A percentile compares a stretch with the other conserved stretches of the same genome.
These are phyloP conservation scores for Yamagishiella unicocca DNA, from an alignment of 139 green algal species.

Conservation along the genomic window DNA sequence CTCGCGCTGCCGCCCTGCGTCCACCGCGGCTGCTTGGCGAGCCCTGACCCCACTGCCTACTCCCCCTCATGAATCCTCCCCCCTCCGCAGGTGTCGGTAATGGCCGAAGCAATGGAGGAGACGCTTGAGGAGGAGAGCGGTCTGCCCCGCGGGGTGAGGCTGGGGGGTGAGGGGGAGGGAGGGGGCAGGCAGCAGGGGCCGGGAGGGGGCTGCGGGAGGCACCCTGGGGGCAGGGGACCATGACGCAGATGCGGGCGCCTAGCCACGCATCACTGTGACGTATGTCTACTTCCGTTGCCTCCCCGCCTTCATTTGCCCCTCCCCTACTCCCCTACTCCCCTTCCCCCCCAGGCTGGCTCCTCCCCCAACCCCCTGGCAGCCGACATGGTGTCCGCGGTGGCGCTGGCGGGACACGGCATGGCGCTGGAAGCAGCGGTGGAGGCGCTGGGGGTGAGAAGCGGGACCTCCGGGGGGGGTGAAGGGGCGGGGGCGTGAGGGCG, in stretches of 20 bases:
- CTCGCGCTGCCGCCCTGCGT: too few species aligned
- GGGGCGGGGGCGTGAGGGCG: not conserved
- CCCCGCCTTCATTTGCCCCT: not conserved
- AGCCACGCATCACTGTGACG: too few species aligned
- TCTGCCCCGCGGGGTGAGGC: constrained; percentile 6
- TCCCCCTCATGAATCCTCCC: too few species aligned
- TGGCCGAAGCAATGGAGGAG: not conserved
- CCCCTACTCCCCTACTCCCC: too few species aligned
- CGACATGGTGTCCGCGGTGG: not conserved
- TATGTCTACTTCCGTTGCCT: too few species aligned
- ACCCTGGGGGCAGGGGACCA: too few species aligned
- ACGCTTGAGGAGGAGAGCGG: not conserved
- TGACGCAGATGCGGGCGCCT: too few species aligned
- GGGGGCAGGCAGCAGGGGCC: not conserved
- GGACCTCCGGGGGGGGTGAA: too few species aligned
- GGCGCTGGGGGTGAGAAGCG: constrained; percentile 28
- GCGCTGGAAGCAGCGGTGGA: constrained; percentile 27
- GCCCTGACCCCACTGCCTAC: too few species aligned
- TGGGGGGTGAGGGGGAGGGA: not conserved
- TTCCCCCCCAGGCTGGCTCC: not conserved
- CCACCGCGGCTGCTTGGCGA: too few species aligned
- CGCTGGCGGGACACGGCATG: not conserved
- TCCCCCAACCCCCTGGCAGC: not conserved
- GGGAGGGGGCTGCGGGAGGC: too few species aligned
- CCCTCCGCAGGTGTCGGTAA: not conserved